phyloP scores from a whole-genome alignment of 805 yeast species.

The Candida silvicultrix region DNA sequence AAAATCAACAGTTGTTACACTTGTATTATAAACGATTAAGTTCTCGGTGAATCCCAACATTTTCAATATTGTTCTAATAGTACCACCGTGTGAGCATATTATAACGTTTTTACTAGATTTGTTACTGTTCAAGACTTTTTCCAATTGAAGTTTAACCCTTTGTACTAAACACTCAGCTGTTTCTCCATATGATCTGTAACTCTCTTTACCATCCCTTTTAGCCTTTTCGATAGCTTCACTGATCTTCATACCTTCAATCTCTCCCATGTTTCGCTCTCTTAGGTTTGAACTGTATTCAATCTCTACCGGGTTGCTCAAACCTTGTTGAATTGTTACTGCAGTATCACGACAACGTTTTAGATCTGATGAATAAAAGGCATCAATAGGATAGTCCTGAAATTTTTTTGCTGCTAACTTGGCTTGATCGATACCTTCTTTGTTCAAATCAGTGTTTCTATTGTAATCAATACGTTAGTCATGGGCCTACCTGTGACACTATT shows the following conservation, averaged over 20 bases:
- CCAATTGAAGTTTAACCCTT: constrained; percentile 45
- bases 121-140: constrained; percentile 30
- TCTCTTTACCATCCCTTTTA: constrained; percentile 39
- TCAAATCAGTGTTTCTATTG: constrained; percentile 51
- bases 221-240: constrained; percentile 52
- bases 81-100: constrained; percentile 78
- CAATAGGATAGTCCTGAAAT: constrained; percentile 24
- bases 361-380: constrained; percentile 33
- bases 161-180: constrained; percentile 34
- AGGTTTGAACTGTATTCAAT: constrained; percentile 34
- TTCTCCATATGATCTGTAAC: constrained; percentile 65
- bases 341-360: constrained; percentile 57
- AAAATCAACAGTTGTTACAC: constrained; percentile 62
- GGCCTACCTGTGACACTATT: too few relatives aligned
- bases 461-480: too few relatives aligned
- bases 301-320: constrained; percentile 14
- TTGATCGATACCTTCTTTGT: constrained; percentile 55
- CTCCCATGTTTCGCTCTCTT: constrained; percentile 77
- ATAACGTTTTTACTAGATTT: constrained; percentile 41
- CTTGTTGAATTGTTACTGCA: constrained; percentile 31
- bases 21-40: constrained; percentile 67
- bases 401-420: constrained; percentile 48
- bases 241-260: constrained; percentile 67
- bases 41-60: constrained; percentile 40
- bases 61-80: constrained; percentile 53